Base-by-base conservation (phyloP, 2,329 filamentous ascomycete genomes). In the Xylaria sp. region DNA sequence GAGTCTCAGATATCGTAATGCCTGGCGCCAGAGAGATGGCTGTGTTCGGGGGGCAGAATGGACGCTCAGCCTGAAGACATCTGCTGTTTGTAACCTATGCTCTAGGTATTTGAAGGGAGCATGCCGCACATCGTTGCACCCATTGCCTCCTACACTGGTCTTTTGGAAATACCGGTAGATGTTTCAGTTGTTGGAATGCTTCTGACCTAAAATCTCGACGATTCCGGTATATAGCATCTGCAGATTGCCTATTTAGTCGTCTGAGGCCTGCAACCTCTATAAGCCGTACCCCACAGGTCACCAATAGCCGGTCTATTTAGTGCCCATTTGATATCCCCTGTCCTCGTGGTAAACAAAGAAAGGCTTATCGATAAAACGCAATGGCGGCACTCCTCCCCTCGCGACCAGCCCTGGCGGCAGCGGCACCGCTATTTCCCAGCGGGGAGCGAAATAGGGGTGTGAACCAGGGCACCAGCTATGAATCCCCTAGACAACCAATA, bases 401-500 rank as follows among this genome's bases (percentile, higher is more conserved):
- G 29, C 67, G 50, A 54, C 58, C 63, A 48, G 32, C 66, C 53
- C 35, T 64, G n/a, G 60, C 47, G 65, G 51, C 35, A 18, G 60
- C 47, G 64, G 51, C 35, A 57, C 35, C 32, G 6, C 35, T 42
- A 54, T 54, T 54, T 32, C 27, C 51, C n/a, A 60, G 66, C 67
- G 72, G 74, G 71, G 74, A 66, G 66, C 65, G 40, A 67, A 76
- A 75, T 75, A 76, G 75, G 75, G 73, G 75, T 70, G 70, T 54
- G 23, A 40, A 47, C 37, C 48, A 32, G 29, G 63, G 60, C 58
- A 35, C 42, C 60, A 66, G 61, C 64, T 51, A 50, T 23, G 61
- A 70, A 62, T 77, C 75, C 66, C 75, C 75, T 72, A 40, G 72
- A 65, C 76, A 76, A 76, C 76, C 75, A 76, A 76, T 75, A 69